These are phyloP conservation scores for Ophiostoma perfectum DNA, from an alignment of 2,329 filamentous ascomycete species.

Conservation along the genomic window DNA sequence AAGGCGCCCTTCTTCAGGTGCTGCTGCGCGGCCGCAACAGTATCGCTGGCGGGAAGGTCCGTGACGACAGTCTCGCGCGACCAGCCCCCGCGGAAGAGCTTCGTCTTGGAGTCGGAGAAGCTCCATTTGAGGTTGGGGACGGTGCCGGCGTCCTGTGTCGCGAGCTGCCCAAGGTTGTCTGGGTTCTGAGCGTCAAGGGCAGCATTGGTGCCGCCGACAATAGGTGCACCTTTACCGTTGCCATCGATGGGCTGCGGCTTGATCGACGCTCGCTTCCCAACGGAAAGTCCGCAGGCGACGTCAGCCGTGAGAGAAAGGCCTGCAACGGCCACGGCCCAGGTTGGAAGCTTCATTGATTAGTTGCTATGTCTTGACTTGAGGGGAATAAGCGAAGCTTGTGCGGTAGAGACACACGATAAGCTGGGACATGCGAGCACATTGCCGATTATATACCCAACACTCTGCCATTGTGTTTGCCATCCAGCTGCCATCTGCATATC, in stretches of 20 bases:
- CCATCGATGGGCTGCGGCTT: neutral
- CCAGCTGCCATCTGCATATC: too few species aligned
- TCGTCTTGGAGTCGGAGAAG: slow-evolving; percentile 62
- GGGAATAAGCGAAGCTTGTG: neutral
- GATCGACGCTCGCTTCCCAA: neutral
- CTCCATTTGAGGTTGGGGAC: slow-evolving; percentile 66
- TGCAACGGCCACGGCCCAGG: neutral
- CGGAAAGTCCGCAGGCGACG: neutral
- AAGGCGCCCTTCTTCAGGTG: slow-evolving; percentile 62
- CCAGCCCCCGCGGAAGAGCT: slow-evolving; percentile 59
- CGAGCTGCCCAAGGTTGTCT: slow-evolving; percentile 55
- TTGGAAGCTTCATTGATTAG: neutral
- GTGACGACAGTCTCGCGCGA: slow-evolving; percentile 60
- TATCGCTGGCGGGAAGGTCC: slow-evolving; percentile 60
- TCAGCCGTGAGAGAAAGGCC: neutral
- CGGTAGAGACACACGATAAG: neutral
- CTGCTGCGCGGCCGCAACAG: slow-evolving; percentile 63
- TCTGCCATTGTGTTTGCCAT: too few species aligned
- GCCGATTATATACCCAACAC: neutral
- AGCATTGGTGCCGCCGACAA: neutral
- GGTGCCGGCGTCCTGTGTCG: slow-evolving; percentile 53
- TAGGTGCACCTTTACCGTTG: slow-evolving; percentile 1
- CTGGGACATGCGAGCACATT: neutral
- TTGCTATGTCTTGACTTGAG: neutral
- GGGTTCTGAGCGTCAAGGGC: slow-evolving; percentile 55